These are phyloP conservation scores for Casuarina equisetifolia DNA, from an alignment of 306 rosid genomes.

Conservation along the genomic window DNA sequence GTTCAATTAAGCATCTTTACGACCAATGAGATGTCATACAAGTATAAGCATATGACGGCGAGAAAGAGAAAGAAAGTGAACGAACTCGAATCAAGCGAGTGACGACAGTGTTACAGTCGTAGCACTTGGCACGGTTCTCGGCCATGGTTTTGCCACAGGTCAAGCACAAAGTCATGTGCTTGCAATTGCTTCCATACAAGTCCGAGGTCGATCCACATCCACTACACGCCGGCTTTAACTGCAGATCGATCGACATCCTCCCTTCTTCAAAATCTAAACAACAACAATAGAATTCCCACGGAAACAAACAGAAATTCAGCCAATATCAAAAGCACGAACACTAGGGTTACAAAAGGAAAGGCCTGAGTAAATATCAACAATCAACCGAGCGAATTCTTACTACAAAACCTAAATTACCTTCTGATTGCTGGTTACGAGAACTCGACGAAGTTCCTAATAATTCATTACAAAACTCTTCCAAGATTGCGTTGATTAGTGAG, in stretches of 20 bases:
- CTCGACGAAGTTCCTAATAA: neutral
- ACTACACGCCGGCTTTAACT: conserved; percentile 59
- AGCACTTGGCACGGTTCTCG: conserved; percentile 65
- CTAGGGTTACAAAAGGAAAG: neutral
- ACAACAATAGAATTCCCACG: neutral
- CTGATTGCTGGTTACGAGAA: neutral
- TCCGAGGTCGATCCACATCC: conserved; percentile 81
- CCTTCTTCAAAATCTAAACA: conserved; percentile 14
- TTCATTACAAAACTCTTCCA: neutral
- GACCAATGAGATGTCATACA: neutral
- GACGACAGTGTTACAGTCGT: conserved; percentile 65
- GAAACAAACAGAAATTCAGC: neutral
- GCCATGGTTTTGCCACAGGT: conserved; percentile 87
- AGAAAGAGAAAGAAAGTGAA: conserved; percentile 17
- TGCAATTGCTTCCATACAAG: conserved; percentile 94
- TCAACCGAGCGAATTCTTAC: neutral
- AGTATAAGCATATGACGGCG: neutral
- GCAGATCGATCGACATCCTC: conserved; percentile 58
- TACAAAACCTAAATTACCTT: neutral
- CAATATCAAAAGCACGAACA: neutral
- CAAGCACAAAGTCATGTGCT: conserved; percentile 86
- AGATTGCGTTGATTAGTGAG: neutral
- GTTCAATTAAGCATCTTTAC: neutral
- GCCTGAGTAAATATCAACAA: neutral
- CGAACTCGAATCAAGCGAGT: conserved; percentile 85